Conservation (phyloP, 2,329 filamentous ascomycete genomes). For the Beauveria brongniartii region DNA sequence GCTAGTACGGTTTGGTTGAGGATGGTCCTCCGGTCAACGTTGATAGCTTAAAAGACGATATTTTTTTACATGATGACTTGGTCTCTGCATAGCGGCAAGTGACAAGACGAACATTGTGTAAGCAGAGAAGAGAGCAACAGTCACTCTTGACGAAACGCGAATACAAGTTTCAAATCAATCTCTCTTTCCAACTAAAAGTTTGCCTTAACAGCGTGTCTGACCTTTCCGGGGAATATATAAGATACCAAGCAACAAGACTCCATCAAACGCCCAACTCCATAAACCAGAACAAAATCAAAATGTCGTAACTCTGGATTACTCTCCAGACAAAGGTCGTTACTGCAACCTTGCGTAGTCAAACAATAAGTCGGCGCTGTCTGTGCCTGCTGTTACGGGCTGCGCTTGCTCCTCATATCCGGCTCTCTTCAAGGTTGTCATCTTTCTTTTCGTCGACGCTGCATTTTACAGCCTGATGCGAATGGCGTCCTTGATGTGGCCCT, state of each 20-base stretch:
- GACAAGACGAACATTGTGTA: too few relatives aligned
- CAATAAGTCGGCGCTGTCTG: not conserved
- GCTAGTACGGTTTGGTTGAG: not conserved
- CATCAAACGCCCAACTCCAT: not conserved
- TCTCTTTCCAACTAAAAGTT: not conserved
- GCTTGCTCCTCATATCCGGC: not conserved
- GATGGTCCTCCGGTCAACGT: not conserved
- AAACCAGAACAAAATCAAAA: not conserved
- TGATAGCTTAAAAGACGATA: not conserved
- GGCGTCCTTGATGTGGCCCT: constrained; percentile 71
- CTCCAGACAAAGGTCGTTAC: not conserved
- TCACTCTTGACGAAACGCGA: too few relatives aligned
- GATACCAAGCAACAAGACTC: constrained; percentile 1
- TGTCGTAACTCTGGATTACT: not conserved
- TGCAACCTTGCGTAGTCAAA: not conserved
- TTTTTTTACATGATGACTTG: not conserved
- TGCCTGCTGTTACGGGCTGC: not conserved
- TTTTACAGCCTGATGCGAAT: constrained; percentile 57
- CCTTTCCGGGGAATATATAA: not conserved
- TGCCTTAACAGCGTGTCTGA: not conserved
- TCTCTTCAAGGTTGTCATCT: too few relatives aligned
- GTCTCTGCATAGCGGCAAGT: not conserved
- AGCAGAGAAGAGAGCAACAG: not conserved
- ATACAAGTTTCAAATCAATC: not conserved
- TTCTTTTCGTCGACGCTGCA: too few relatives aligned